These are phyloP conservation scores for Beauveria australis DNA, from an alignment of 2,329 filamentous ascomycete species.

Conservation along the genomic window DNA sequence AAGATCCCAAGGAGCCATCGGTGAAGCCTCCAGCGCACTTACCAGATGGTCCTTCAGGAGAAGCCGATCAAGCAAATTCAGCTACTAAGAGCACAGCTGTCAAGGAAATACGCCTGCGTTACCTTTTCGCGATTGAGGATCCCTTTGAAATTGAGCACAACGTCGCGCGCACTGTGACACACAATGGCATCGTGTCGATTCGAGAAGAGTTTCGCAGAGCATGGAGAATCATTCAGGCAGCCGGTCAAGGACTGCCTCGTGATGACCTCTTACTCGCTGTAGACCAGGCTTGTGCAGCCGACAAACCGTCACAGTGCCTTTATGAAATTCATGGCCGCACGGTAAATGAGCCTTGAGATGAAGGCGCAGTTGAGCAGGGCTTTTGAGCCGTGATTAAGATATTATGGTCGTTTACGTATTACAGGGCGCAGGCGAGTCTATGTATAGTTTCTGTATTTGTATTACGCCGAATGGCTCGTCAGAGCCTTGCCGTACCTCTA, in stretches of 20 bases:
- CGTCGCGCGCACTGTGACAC: conserved; percentile 76
- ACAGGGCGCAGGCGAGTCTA: background rate
- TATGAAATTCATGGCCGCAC: conserved; percentile 26
- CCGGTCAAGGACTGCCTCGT: conserved; percentile 32
- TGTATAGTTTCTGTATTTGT: background rate
- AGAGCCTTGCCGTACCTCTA: too few species aligned
- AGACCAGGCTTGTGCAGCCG: conserved; percentile 19
- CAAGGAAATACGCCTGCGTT: conserved; percentile 70
- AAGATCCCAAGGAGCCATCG: conserved; percentile 21
- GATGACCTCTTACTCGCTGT: conserved; percentile 49
- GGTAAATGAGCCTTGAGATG: background rate
- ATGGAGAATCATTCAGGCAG: conserved; percentile 57
- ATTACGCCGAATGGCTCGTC: too few species aligned
- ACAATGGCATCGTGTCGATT: conserved; percentile 73
- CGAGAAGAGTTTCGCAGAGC: conserved; percentile 78
- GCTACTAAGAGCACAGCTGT: conserved; percentile 30
- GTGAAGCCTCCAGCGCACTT: conserved; percentile 7
- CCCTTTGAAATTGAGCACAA: conserved; percentile 87
- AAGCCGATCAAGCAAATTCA: conserved; percentile 3
- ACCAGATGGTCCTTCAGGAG: conserved; percentile 17
- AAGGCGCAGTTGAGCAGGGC: too few species aligned
- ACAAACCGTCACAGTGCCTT: conserved; percentile 16
- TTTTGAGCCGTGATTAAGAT: too few species aligned
- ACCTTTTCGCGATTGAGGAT: conserved; percentile 84
- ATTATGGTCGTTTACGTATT: background rate